Conservation (phyloP, 2,329 filamentous ascomycete genomes). For the Aspergillus sp. region DNA sequence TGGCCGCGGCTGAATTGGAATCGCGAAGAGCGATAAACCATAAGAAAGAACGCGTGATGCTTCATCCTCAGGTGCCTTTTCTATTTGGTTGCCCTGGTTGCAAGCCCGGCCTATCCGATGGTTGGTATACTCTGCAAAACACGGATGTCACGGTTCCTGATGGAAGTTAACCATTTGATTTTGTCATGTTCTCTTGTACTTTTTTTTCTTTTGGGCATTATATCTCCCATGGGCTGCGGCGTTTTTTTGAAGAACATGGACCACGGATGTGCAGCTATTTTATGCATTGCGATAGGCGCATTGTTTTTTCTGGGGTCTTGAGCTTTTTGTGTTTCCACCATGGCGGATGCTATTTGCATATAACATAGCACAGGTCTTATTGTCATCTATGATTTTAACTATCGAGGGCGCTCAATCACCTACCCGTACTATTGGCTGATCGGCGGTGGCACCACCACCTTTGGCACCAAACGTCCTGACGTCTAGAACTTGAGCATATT, state of each 20-base stretch:
- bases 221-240: slow-evolving; percentile 6
- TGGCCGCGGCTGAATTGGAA: slow-evolving; percentile 32
- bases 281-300: slow-evolving; percentile 12
- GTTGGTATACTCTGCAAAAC: slow-evolving; percentile 32
- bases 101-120: slow-evolving; percentile 18
- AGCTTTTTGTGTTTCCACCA: background rate
- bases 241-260: slow-evolving; percentile 9
- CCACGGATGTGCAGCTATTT: slow-evolving; percentile 4
- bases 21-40: slow-evolving; percentile 32
- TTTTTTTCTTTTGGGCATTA: background rate
- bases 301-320: background rate
- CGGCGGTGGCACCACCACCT: too few species aligned
- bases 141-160: background rate
- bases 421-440: too few species aligned
- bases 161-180: background rate
- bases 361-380: background rate
- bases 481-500: too few species aligned
- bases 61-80: slow-evolving; percentile 37
- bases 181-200: background rate
- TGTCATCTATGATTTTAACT: background rate
- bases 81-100: slow-evolving; percentile 39
- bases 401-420: background rate
- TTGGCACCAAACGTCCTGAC: too few species aligned
- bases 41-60: slow-evolving; percentile 32
- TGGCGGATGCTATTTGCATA: background rate